Evolutionary conservation across 2,329 filamentous ascomycete species (phyloP), one percentile per base, ranked within the genome.

Genomic region (Ceratocystis papillata): DNA sequence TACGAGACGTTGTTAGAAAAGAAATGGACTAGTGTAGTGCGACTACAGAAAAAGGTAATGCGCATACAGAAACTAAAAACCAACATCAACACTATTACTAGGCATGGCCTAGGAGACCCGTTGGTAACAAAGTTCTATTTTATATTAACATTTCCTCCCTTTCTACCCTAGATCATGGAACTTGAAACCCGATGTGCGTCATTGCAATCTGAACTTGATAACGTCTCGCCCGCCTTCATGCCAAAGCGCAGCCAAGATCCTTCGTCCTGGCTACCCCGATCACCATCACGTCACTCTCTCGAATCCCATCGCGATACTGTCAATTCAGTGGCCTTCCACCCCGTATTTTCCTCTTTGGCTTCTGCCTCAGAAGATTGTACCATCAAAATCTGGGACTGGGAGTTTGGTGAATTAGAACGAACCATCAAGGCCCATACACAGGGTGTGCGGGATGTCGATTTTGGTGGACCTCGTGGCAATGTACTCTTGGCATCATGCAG

Each of bases 301-400:
- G 84, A 95, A 75, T 92, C 88, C 17, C 92, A 96, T 75, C 84
- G 90, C 71, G 80, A 85, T 28, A 84, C 89, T 15, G 86, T 96
- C 67, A 96, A 87, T 66, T 92, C 90, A 72, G 86, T 96, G 67
- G 92, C 92, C 17, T 96, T 96, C 73, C 92, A 96, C 74, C 92
- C 92, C 0, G 81, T 94, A 41, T 96, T 96, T 76, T 93, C 90
- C 8, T 93, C 89, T 4, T 80, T 96, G 25, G 93, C 92, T 8
- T 94, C 90, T 0, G 92, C 89, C 17, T 95, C 91, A 7, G 92
- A 96, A 74, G 93, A 96, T 75, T 89, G 85, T 65, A 96, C 89
- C 6, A 96, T 97, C 75, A 96, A 96, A 73, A 92, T 96, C 65
- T 96, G 92, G 92, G 92, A 96, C 73, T 96, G 91, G 88, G 92